These are phyloP conservation scores for Globisporangium nunn DNA, from an alignment of 352 stramenopile species.

Conservation along the genomic window DNA sequence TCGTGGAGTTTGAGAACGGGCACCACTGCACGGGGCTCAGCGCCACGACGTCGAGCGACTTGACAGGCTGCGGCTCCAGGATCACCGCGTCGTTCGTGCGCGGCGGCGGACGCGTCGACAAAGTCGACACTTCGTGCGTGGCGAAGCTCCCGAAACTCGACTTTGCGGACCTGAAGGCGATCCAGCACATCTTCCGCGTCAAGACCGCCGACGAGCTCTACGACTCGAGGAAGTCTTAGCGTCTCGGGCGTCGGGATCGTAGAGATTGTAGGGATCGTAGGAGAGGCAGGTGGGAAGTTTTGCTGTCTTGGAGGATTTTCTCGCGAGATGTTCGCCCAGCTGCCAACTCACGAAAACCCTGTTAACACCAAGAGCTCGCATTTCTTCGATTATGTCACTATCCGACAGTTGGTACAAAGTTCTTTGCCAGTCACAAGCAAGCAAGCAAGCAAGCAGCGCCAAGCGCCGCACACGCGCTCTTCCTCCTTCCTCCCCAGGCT, in stretches of 20 bases:
- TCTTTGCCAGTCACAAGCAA: no score
- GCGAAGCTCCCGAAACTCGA: constrained; percentile 3
- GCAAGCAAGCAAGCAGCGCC: no score
- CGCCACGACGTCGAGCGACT: constrained; percentile 1
- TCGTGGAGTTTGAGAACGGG: constrained; percentile 21
- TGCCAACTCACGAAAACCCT: no score
- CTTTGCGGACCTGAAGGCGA: constrained; percentile 6
- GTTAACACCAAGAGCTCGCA: no score
- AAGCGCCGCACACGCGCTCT: no score
- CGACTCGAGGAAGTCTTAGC: neutral
- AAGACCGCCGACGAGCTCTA: constrained; percentile 2
- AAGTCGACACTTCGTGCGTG: constrained; percentile 22
- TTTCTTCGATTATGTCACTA: no score
- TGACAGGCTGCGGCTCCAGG: constrained; percentile 12
- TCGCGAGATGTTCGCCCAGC: no score
- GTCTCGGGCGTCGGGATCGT: no score
- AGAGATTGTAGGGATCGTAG: no score
- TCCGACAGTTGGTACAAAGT: no score
- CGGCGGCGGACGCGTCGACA: constrained; percentile 12
- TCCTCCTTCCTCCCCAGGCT: neutral
- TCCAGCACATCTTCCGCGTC: neutral
- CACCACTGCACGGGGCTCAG: constrained; percentile 14
- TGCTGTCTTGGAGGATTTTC: no score
- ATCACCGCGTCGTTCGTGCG: constrained; percentile 15
- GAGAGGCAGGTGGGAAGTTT: no score